Evolutionary conservation across 2,329 filamentous ascomycete genomes (phyloP), one percentile per base, ranked within the genome.

Genomic region (Colletotrichum godetiae): DNA sequence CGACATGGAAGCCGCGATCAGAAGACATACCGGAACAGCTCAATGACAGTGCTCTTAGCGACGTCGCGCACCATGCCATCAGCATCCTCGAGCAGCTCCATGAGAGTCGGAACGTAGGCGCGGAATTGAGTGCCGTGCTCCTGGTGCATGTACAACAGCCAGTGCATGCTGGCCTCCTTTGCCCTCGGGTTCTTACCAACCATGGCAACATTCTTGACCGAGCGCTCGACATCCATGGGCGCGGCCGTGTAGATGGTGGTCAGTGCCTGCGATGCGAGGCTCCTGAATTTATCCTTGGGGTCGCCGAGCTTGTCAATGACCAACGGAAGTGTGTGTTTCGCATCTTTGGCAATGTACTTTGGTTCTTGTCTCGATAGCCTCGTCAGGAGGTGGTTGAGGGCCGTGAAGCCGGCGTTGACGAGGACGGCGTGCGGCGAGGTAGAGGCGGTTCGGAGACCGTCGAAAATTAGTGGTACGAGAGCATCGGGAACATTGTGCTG

Each of bases 281-380:
- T 85, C 78, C 95, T 91, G 77, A 95, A 91, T 81, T 95, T 95
- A 80, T 98, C 95, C 81, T 96, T 96, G 76, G 91, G 90, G 81
- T 98, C 96, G 72, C 95, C 95, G 72, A 98, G 89, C 81, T 95
- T 94, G 70, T 98, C 96, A 69, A 95, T 86, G 67, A 98, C 88
- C 58, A 95, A 82, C 4, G 94, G 91, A 74, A 97, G 88, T 10
- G 95, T 92, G 75, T 91, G 88, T 62, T 89, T 88, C 3, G 92
- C 92, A 81, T 97, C 89, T 76, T 93, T 92, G 73, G 90, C 84
- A 72, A 95, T 86, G 75, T 91, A 87, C 79, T 93, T 93, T 74
- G 94, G 92, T 69, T 97, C 94, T 84, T 98, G 96, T 72, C 96
- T 92, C 74, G 92, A 92, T 73, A 98, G 87, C 71, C 96, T 92